Evolutionary conservation across 2,329 filamentous ascomycete genomes (phyloP).

Genomic region (Exserohilum rostratum): DNA sequence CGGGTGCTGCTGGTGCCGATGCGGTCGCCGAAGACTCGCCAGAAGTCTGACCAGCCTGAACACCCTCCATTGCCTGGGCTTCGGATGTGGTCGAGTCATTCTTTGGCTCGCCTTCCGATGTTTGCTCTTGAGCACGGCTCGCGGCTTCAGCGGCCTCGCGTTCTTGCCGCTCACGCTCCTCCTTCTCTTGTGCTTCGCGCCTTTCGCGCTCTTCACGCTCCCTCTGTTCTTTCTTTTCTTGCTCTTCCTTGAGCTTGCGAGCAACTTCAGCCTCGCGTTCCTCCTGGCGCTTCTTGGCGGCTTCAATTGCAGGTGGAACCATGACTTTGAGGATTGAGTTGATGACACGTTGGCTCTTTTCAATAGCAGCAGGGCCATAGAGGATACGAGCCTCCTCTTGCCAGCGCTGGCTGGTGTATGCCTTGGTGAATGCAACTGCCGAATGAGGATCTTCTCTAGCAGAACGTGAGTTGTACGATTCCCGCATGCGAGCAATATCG

Average conservation of each 20-base stretch:
- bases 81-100: constrained; percentile 47
- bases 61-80: constrained; percentile 74
- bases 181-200: constrained; percentile 59
- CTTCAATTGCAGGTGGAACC: constrained; percentile 82
- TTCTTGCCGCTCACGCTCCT: constrained; percentile 48
- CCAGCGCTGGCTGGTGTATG: constrained; percentile 78
- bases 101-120: constrained; percentile 25
- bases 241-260: constrained; percentile 65
- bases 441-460: constrained; percentile 68
- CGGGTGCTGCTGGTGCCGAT: constrained; percentile 17
- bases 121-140: constrained; percentile 40
- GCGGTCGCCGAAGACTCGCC: constrained; percentile 35
- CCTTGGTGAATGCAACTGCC: constrained; percentile 75
- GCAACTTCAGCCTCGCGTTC: constrained; percentile 77
- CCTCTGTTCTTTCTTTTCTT: constrained; percentile 66
- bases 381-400: constrained; percentile 87
- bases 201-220: constrained; percentile 66
- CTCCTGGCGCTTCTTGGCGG: constrained; percentile 73
- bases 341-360: constrained; percentile 72
- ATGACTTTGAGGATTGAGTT: constrained; percentile 74
- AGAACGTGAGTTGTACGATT: constrained; percentile 39
- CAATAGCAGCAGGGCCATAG: constrained; percentile 71
- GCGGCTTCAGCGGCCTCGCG: constrained; percentile 51
- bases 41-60: constrained; percentile 60
- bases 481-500: constrained; percentile 40